Conservation (phyloP, 768 basidiomycete species). For the Lactifluus hygrophoroides region DNA sequence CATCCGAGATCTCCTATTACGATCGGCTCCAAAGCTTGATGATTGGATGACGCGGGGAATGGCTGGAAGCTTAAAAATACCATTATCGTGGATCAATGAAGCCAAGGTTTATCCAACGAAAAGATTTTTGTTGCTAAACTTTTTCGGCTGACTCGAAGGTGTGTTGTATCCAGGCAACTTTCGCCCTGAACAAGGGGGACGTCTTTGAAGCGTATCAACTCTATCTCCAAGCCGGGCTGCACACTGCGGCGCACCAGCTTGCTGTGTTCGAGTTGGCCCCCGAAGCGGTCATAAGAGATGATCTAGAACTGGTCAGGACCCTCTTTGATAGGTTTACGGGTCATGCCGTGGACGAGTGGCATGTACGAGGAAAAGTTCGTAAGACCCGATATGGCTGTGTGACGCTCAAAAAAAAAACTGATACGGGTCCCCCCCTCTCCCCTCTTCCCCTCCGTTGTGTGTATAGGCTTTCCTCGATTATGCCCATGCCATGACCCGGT, state of each 20-base stretch:
- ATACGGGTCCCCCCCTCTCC: too few species aligned
- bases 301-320: slow-evolving; percentile 50
- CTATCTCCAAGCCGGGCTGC: slow-evolving; percentile 61
- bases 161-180: slow-evolving; percentile 53
- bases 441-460: too few species aligned
- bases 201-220: slow-evolving; percentile 69
- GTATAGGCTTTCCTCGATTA: slow-evolving; percentile 71
- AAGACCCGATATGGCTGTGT: neutral
- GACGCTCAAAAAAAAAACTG: too few species aligned
- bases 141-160: slow-evolving; percentile 1
- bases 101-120: too few species aligned
- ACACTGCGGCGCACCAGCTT: slow-evolving; percentile 70
- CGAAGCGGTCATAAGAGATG: slow-evolving; percentile 64
- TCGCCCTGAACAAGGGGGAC: slow-evolving; percentile 51
- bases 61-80: slow-evolving; percentile 71
- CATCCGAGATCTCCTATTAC: slow-evolving; percentile 69
- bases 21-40: slow-evolving; percentile 57
- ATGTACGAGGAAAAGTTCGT: slow-evolving; percentile 65
- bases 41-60: slow-evolving; percentile 68
- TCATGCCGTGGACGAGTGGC: slow-evolving; percentile 64
- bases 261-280: slow-evolving; percentile 83
- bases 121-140: too few species aligned
- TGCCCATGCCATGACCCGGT: slow-evolving; percentile 48
- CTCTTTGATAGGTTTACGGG: slow-evolving; percentile 61
- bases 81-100: slow-evolving; percentile 81